A percentile compares a stretch with the other conserved stretches of the same genome.
These are phyloP conservation scores for Perkinsus marinus DNA, from an alignment of 169 alveolate species.

Conservation along the genomic window DNA sequence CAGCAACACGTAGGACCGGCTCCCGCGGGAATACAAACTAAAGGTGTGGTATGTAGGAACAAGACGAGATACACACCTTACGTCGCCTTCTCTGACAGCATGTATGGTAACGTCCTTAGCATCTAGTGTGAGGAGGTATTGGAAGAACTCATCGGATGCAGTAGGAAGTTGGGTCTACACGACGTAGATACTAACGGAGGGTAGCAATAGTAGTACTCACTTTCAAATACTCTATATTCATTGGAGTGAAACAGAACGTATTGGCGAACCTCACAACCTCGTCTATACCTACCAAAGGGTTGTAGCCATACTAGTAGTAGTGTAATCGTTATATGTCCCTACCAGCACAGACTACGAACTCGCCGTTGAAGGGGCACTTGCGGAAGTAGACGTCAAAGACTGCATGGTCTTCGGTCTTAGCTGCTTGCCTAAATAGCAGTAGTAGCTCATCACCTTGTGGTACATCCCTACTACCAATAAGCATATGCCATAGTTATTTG, in stretches of 20 bases:
- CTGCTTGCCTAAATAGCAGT: neutral
- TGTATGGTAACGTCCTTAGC: constrained; percentile 29
- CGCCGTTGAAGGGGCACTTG: constrained; percentile 71
- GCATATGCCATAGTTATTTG: constrained; percentile 28
- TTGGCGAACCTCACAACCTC: constrained; percentile 52
- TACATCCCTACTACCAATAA: constrained; percentile 20
- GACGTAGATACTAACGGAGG: neutral
- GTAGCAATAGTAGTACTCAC: neutral
- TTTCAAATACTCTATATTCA: constrained; percentile 47
- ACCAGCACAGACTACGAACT: constrained; percentile 56
- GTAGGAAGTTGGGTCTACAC: constrained; percentile 19
- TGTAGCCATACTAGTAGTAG: neutral
- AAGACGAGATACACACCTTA: neutral
- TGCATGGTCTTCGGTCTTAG: constrained; percentile 49
- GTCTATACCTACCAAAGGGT: constrained; percentile 24
- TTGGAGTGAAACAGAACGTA: constrained; percentile 48
- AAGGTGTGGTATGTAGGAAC: neutral
- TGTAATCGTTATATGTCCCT: neutral
- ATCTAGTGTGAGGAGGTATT: constrained; percentile 40
- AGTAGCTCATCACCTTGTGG: neutral
- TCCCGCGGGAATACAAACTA: constrained; percentile 59
- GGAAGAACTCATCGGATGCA: constrained; percentile 47
- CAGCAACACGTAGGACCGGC: constrained; percentile 68
- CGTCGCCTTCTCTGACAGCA: constrained; percentile 4
- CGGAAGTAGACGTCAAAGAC: constrained; percentile 67